These are phyloP conservation scores for Vanilla planifolia DNA, from an alignment of 106 monocot genomes.

Conservation along the genomic window DNA sequence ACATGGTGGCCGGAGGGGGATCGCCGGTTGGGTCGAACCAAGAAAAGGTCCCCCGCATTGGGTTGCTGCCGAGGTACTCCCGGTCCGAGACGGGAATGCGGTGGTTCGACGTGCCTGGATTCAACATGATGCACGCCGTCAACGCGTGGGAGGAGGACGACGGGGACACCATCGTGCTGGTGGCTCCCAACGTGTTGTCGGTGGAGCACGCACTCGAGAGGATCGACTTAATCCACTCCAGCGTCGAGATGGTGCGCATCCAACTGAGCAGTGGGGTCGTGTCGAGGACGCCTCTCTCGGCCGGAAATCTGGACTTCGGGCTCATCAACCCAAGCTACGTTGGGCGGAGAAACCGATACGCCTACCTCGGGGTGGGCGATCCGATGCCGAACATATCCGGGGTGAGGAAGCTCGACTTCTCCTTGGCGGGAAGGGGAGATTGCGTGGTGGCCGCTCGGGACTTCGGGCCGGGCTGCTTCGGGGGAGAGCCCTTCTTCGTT, in stretches of 20 bases:
- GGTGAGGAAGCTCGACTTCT: conserved; percentile 55
- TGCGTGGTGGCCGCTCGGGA: conserved; percentile 46
- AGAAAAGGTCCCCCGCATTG: conserved; percentile 69
- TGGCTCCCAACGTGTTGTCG: conserved; percentile 69
- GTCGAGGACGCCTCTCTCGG: conserved; percentile 40
- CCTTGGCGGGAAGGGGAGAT: conserved; percentile 17
- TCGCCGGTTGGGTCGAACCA: conserved; percentile 40
- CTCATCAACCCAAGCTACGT: conserved; percentile 42
- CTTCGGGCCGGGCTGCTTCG: conserved; percentile 49
- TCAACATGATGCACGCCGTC: conserved; percentile 75
- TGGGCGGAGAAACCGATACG: conserved; percentile 49
- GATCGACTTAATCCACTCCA: conserved; percentile 49
- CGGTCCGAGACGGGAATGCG: conserved; percentile 54
- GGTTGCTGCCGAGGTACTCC: conserved; percentile 60
- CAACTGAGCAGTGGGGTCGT: conserved; percentile 30
- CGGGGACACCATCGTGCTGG: conserved; percentile 50
- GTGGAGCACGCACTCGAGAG: conserved; percentile 65
- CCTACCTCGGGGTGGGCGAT: conserved; percentile 37
- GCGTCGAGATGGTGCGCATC: conserved; percentile 79
- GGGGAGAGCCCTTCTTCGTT: conserved; percentile 71
- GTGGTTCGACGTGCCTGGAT: conserved; percentile 86
- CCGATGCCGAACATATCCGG: conserved; percentile 56
- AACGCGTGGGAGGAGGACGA: conserved; percentile 83
- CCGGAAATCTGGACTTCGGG: conserved; percentile 44
- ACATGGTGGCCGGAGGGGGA: conserved; percentile 51